Conservation (phyloP, 306 rosid species). For the Urtica urens region DNA sequence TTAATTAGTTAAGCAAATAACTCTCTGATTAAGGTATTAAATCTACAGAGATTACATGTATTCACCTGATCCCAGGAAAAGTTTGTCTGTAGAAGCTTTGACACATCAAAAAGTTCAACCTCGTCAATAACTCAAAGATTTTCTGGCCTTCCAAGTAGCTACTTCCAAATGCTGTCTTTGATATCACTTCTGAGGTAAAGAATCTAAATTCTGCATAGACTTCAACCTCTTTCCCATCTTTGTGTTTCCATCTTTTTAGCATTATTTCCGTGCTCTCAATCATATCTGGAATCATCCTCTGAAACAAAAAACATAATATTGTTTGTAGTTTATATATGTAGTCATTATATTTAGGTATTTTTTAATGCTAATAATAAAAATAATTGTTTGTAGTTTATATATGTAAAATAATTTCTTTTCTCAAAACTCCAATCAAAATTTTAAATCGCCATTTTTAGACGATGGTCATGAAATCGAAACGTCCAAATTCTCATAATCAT, state of each 20-base stretch:
- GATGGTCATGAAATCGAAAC: too few species aligned
- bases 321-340: too few species aligned
- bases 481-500: too few species aligned
- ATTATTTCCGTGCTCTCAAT: slow-evolving; percentile 9
- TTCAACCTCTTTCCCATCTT: slow-evolving; percentile 19
- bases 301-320: neutral
- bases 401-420: too few species aligned
- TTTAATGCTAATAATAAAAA: too few species aligned
- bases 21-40: neutral
- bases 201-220: slow-evolving; percentile 14
- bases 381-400: too few species aligned
- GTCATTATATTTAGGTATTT: too few species aligned
- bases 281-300: slow-evolving; percentile 18
- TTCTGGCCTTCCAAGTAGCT: slow-evolving; percentile 19
- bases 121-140: slow-evolving; percentile 16
- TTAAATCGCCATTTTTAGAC: too few species aligned
- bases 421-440: neutral
- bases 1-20: neutral
- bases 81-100: neutral
- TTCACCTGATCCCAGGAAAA: slow-evolving; percentile 18
- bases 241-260: slow-evolving; percentile 16
- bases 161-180: slow-evolving; percentile 22
- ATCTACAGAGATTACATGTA: neutral
- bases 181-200: slow-evolving; percentile 21
- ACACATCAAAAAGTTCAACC: neutral